phyloP scores from a whole-genome alignment of 108 stramenopile species.

The Cyclotella kingstonii region DNA sequence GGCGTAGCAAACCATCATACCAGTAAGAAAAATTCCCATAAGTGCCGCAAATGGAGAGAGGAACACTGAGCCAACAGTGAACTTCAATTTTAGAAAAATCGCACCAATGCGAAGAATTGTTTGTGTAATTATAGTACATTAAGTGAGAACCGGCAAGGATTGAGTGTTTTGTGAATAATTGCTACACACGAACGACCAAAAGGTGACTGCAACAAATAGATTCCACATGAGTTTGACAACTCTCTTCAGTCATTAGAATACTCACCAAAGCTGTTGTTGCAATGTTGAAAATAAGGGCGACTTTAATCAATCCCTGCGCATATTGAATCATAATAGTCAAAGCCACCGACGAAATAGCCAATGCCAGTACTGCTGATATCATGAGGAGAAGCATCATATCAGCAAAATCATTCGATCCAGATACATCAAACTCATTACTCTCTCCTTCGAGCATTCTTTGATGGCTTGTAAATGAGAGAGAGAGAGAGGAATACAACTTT shows the following conservation, averaged over 20 bases:
- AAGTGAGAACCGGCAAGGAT: conserved; percentile 15
- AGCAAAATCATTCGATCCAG: conserved; percentile 19
- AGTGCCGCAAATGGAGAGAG: conserved; percentile 43
- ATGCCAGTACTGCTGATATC: conserved; percentile 26
- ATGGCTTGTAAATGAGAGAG: conserved; percentile 7
- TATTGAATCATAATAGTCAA: conserved; percentile 45
- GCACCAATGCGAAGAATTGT: no score
- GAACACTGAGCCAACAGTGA: conserved; percentile 23
- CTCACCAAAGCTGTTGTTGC: conserved; percentile 37
- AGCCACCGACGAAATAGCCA: conserved; percentile 20
- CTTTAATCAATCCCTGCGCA: conserved; percentile 58
- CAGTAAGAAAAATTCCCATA: conserved; percentile 43
- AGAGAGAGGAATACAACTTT: not conserved
- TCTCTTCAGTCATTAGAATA: no score
- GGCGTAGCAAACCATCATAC: conserved; percentile 50
- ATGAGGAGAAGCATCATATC: conserved; percentile 31
- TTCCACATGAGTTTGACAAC: no score
- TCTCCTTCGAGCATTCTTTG: conserved; percentile 27
- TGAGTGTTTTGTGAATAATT: not conserved
- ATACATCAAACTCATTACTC: conserved; percentile 13
- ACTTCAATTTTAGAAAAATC: not conserved
- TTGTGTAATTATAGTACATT: no score
- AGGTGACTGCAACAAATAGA: no score
- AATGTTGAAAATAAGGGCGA: conserved; percentile 64
- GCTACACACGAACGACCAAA: not conserved